phyloP scores from a whole-genome alignment of 2,329 filamentous ascomycete species.

The Monilinia polystroma region DNA sequence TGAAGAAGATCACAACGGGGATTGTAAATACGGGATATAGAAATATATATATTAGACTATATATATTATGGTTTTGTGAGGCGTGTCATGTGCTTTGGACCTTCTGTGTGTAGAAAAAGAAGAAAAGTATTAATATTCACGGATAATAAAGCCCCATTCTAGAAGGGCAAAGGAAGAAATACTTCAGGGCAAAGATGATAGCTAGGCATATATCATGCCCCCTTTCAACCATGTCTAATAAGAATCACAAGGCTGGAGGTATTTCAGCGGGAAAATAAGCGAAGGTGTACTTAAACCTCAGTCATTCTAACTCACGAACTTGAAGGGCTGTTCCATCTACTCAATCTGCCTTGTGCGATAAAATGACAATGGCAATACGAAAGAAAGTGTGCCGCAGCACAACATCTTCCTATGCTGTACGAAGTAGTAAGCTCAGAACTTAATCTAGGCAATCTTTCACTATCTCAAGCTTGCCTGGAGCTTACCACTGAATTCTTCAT shows the following conservation, averaged over 20 bases:
- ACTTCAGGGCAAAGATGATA: neutral
- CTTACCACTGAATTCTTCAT: neutral
- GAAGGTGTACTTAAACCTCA: neutral
- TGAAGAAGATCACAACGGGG: too few relatives aligned
- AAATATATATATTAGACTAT: too few relatives aligned
- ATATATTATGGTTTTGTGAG: too few relatives aligned
- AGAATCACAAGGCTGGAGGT: neutral
- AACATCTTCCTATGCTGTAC: neutral
- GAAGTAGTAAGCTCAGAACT: slow-evolving; percentile 1
- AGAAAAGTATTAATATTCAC: too few relatives aligned
- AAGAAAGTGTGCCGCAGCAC: neutral
- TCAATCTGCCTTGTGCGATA: neutral
- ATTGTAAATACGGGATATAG: too few relatives aligned
- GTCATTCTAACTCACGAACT: neutral
- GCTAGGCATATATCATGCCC: neutral
- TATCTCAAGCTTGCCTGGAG: neutral
- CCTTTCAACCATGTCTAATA: neutral
- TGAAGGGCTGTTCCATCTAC: too few relatives aligned
- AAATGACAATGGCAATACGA: neutral
- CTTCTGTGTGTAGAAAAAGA: too few relatives aligned
- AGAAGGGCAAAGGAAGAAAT: slow-evolving; percentile 11
- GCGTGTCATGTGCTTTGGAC: neutral
- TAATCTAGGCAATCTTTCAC: neutral
- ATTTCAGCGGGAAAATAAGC: too few relatives aligned
- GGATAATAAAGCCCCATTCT: neutral